phyloP scores from a whole-genome alignment of 2,329 filamentous ascomycete species.

The Capronia americana region DNA sequence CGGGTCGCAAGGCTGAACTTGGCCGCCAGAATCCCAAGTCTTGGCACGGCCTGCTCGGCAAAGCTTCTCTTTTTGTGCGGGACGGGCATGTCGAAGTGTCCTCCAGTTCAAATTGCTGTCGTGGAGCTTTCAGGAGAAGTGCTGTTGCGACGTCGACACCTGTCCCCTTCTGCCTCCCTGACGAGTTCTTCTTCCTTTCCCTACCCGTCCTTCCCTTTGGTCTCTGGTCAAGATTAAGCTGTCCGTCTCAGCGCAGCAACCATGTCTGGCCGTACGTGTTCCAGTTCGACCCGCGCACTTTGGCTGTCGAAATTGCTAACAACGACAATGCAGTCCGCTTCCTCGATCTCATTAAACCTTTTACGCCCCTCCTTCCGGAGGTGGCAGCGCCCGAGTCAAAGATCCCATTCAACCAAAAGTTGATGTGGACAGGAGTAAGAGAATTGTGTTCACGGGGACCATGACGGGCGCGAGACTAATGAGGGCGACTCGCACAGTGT shows the following conservation, averaged over 20 bases:
- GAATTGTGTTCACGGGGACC: slow-evolving; percentile 18
- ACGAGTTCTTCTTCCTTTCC: slow-evolving; percentile 2
- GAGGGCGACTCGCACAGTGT: slow-evolving; percentile 55
- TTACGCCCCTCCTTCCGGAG: slow-evolving; percentile 99
- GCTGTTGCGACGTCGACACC: slow-evolving; percentile 13
- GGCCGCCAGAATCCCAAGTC: neutral
- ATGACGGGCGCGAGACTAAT: slow-evolving; percentile 29
- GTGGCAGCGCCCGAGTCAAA: slow-evolving; percentile 98
- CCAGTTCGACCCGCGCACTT: slow-evolving; percentile 21
- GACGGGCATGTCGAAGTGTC: slow-evolving; percentile 20
- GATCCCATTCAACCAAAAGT: slow-evolving; percentile 97
- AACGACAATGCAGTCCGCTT: slow-evolving; percentile 76
- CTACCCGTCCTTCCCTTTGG: slow-evolving; percentile 7
- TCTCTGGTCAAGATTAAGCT: slow-evolving; percentile 13
- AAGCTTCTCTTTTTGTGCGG: slow-evolving; percentile 2
- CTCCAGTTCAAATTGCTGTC: slow-evolving; percentile 15
- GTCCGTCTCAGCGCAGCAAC: slow-evolving; percentile 24
- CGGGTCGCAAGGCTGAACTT: neutral
- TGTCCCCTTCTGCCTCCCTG: slow-evolving; percentile 13
- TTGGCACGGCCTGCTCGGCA: slow-evolving; percentile 6
- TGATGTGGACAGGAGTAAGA: slow-evolving; percentile 85
- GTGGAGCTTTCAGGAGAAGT: slow-evolving; percentile 23
- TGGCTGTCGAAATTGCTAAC: slow-evolving; percentile 29
- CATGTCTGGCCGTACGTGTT: slow-evolving; percentile 36
- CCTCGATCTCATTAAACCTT: slow-evolving; percentile 99